A percentile compares a stretch with the other conserved stretches of the same genome.
phyloP scores from a whole-genome alignment of 805 yeast species.

The Saturnispora bothae region DNA sequence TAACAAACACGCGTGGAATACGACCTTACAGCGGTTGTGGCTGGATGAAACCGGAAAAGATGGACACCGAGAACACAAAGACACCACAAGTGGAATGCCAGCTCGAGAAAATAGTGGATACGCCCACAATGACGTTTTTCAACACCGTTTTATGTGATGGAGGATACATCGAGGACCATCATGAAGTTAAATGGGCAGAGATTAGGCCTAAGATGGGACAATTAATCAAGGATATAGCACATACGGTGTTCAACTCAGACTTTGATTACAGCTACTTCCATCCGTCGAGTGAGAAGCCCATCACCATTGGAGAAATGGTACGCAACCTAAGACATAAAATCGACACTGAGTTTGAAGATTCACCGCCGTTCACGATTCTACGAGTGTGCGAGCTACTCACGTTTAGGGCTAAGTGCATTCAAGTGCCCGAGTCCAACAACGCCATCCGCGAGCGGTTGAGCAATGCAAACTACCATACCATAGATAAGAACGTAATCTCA shows the following conservation, averaged over 20 bases:
- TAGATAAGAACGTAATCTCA: slow-evolving; percentile 1
- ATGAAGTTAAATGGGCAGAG: slow-evolving; percentile 1
- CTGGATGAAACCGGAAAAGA: too few relatives aligned
- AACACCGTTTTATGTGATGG: slow-evolving; percentile 1
- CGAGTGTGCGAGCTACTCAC: slow-evolving; percentile 3
- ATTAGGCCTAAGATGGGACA: not conserved
- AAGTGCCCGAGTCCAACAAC: slow-evolving; percentile 3
- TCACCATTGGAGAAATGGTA: slow-evolving; percentile 1
- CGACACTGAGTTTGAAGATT: not conserved
- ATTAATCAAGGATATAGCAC: not conserved
- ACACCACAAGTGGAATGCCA: too few relatives aligned
- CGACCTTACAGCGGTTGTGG: too few relatives aligned
- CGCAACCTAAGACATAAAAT: not conserved
- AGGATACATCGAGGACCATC: slow-evolving; percentile 6
- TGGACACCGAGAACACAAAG: too few relatives aligned
- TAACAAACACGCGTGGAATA: too few relatives aligned
- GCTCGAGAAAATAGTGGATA: not conserved
- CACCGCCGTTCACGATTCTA: slow-evolving; percentile 5
- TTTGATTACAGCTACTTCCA: slow-evolving; percentile 1
- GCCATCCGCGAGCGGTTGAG: not conserved
- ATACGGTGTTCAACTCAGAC: slow-evolving; percentile 2
- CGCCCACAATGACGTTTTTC: not conserved
- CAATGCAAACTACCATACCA: not conserved
- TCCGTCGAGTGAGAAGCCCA: slow-evolving; percentile 1
- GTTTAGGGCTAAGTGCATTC: not conserved